A percentile compares a stretch with the other conserved stretches of the same genome.
phyloP scores from a whole-genome alignment of 2,329 filamentous ascomycete genomes.

The Sclerotinia nivalis region DNA sequence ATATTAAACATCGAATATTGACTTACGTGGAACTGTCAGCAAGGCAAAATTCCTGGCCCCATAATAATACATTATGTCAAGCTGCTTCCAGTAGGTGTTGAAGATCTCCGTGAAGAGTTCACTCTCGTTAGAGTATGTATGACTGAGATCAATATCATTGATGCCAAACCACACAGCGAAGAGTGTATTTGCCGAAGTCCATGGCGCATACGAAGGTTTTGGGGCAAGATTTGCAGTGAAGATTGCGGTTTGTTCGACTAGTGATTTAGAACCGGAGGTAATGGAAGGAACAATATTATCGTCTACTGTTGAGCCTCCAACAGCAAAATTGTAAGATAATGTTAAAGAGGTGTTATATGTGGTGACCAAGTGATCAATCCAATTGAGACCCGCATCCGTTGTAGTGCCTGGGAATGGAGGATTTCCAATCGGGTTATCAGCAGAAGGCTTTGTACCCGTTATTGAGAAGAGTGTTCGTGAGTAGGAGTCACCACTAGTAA shows the following conservation, averaged over 20 bases:
- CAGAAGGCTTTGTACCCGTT: slow-evolving; percentile 1
- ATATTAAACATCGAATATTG: neutral
- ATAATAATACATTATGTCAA: slow-evolving; percentile 44
- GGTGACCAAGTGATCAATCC: slow-evolving; percentile 11
- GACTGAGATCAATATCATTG: slow-evolving; percentile 17
- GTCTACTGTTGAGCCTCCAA: slow-evolving; percentile 3
- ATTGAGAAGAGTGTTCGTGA: slow-evolving; percentile 17
- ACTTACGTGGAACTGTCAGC: slow-evolving; percentile 48
- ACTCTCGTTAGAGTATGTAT: neutral
- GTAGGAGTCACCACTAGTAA: slow-evolving; percentile 12
- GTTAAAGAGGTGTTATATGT: slow-evolving; percentile 8
- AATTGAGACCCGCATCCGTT: slow-evolving; percentile 11
- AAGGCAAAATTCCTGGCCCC: slow-evolving; percentile 52
- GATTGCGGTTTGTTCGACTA: neutral
- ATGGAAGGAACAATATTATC: neutral
- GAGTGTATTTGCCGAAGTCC: slow-evolving; percentile 14
- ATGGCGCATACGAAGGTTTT: slow-evolving; percentile 15
- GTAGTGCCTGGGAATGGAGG: slow-evolving; percentile 13
- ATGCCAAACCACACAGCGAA: slow-evolving; percentile 17
- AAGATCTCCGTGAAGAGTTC: slow-evolving; percentile 1
- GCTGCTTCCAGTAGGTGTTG: slow-evolving; percentile 14
- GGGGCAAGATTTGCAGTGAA: slow-evolving; percentile 14
- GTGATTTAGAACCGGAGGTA: slow-evolving; percentile 7
- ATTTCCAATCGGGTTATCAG: slow-evolving; percentile 14
- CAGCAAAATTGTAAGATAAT: slow-evolving; percentile 12